Percentiles rank a stretch among this genome's conserved stretches.
phyloP scores from a whole-genome alignment of 2,329 filamentous ascomycete species.

The Venturia nashicola region DNA sequence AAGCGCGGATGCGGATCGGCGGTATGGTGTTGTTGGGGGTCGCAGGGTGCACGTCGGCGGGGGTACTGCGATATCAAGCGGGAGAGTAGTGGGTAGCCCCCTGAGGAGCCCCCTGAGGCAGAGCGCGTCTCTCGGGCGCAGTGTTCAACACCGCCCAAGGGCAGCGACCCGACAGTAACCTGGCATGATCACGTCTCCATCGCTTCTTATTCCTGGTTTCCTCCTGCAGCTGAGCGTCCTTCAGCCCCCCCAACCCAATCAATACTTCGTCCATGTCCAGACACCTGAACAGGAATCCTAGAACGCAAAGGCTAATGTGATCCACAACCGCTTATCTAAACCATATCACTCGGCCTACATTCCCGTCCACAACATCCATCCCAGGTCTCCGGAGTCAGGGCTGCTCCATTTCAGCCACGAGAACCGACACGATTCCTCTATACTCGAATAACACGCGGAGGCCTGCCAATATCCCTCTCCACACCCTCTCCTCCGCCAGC shows the following conservation, averaged over 20 bases:
- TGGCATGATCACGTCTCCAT: neutral
- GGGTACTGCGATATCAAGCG: no score
- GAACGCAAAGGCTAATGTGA: neutral
- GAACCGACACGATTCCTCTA: constrained; percentile 73
- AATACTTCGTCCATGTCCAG: neutral
- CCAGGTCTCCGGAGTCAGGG: constrained; percentile 4
- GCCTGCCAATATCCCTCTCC: constrained; percentile 80
- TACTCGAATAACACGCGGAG: constrained; percentile 46
- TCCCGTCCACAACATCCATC: neutral
- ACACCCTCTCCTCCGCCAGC: constrained; percentile 47
- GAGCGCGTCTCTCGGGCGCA: neutral
- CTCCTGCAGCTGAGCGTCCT: neutral
- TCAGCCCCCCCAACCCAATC: neutral
- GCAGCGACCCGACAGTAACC: neutral
- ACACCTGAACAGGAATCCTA: neutral
- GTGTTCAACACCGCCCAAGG: neutral
- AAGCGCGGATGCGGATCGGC: neutral
- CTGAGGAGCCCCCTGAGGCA: neutral
- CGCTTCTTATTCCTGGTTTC: neutral
- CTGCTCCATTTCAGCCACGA: constrained; percentile 49
- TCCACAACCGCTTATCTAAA: constrained; percentile 3
- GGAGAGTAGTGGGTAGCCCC: no score
- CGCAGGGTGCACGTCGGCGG: no score
- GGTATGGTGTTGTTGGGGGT: neutral
- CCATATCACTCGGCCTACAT: neutral